Evolutionary conservation across 169 alveolate genomes (phyloP).

Genomic region (Eimeria acervulina): DNA sequence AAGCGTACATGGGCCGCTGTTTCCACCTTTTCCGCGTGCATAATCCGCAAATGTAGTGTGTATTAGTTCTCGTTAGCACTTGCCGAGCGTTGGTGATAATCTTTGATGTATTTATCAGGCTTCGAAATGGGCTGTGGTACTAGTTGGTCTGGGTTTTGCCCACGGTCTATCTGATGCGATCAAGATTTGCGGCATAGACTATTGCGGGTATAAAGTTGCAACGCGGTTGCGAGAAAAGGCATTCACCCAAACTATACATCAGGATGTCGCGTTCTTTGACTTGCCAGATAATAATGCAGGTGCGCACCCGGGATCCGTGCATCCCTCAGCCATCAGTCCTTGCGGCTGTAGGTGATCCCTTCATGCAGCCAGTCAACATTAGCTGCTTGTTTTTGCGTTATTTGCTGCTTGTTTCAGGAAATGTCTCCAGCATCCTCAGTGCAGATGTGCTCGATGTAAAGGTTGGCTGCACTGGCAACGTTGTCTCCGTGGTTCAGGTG

Average conservation of each 20-base stretch:
- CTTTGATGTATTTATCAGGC: neutral
- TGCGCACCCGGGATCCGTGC: neutral
- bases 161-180: neutral
- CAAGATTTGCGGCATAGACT: conserved; percentile 65
- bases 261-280: conserved; percentile 74
- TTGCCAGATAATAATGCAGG: conserved; percentile 54
- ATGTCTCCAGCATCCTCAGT: conserved; percentile 50
- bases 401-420: conserved; percentile 4
- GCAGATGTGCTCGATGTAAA: conserved; percentile 79
- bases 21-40: neutral
- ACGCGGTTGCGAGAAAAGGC: conserved; percentile 62
- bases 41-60: neutral
- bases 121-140: conserved; percentile 50
- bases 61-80: neutral
- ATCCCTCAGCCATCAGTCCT: neutral
- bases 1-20: no score
- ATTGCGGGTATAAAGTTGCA: conserved; percentile 72
- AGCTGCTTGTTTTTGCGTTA: neutral
- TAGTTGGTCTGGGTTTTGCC: conserved; percentile 54
- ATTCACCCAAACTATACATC: conserved; percentile 71
- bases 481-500: conserved; percentile 35
- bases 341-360: neutral
- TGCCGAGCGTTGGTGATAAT: neutral
- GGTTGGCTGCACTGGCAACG: conserved; percentile 77
- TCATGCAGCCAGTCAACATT: neutral